These are phyloP conservation scores for Phytophthora multivora DNA, from an alignment of 352 stramenopile genomes.

Conservation along the genomic window DNA sequence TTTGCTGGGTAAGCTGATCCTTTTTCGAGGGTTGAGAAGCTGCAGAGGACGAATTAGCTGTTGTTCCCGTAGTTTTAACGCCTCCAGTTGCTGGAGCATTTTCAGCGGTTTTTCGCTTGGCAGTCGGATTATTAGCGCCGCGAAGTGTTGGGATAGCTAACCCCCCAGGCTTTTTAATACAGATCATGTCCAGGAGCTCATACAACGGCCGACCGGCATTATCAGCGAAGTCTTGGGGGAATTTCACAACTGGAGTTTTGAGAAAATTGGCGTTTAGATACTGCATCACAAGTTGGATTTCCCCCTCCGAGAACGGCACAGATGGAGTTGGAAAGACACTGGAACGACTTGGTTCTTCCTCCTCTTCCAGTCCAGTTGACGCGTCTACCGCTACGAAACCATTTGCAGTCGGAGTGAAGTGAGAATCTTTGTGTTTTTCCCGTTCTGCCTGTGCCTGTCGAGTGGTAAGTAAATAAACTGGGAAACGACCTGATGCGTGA, in stretches of 20 bases:
- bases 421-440: conserved; percentile 34
- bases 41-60: background rate
- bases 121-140: background rate
- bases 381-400: conserved; percentile 61
- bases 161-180: conserved; percentile 79
- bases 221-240: conserved; percentile 84
- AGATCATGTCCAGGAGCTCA: conserved; percentile 92
- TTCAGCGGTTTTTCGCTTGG: conserved; percentile 25
- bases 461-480: conserved; percentile 59
- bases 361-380: conserved; percentile 26
- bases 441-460: conserved; percentile 50
- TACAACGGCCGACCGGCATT: conserved; percentile 77
- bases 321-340: background rate
- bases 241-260: conserved; percentile 57
- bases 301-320: conserved; percentile 38
- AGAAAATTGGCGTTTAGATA: conserved; percentile 90
- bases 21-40: conserved; percentile 46
- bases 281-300: conserved; percentile 76
- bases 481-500: conserved; percentile 54
- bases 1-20: conserved; percentile 60
- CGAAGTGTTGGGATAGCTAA: conserved; percentile 19
- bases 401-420: background rate
- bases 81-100: background rate
- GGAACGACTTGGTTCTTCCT: conserved; percentile 1
- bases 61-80: conserved; percentile 2